Conservation (phyloP, 2,329 filamentous ascomycete genomes). For the Alternaria brassicicola region DNA sequence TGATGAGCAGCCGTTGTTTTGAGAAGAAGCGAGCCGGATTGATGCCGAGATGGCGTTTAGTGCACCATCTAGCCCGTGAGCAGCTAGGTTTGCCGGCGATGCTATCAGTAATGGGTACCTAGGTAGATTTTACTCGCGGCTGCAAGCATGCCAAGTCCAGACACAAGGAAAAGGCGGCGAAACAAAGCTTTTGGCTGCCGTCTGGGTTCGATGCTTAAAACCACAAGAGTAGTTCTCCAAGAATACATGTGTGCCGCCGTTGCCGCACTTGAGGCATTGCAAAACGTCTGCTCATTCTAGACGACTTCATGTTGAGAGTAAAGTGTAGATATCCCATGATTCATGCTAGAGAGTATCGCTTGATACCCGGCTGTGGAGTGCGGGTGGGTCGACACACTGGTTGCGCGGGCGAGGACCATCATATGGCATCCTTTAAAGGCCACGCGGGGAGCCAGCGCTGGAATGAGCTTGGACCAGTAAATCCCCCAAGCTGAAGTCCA, state of each 20-base stretch:
- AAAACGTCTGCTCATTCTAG: not conserved
- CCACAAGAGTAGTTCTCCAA: not conserved
- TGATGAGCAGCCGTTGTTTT: conserved; percentile 14
- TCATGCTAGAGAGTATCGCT: conserved; percentile 9
- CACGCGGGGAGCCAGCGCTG: not conserved
- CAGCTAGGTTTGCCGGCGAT: conserved; percentile 25
- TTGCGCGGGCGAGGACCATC: conserved; percentile 3
- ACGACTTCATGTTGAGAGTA: not conserved
- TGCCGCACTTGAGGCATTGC: not conserved
- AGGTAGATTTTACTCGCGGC: conserved; percentile 15
- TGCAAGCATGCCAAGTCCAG: conserved; percentile 31
- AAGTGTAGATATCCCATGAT: conserved; percentile 1
- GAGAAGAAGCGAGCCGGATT: conserved; percentile 9
- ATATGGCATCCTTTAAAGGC: conserved; percentile 7
- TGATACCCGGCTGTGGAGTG: conserved; percentile 9
- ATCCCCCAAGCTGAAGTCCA: not conserved
- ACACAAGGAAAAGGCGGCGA: conserved; percentile 17
- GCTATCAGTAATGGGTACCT: conserved; percentile 19
- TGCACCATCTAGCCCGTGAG: conserved; percentile 19
- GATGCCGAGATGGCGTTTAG: conserved; percentile 21
- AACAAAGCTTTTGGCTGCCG: conserved; percentile 34
- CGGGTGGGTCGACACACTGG: conserved; percentile 16
- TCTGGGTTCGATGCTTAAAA: conserved; percentile 16
- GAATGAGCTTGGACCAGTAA: conserved; percentile 7
- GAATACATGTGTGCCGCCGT: not conserved